Base-by-base conservation (phyloP, 345 rosid species). In the Schrenkiella parvula region DNA sequence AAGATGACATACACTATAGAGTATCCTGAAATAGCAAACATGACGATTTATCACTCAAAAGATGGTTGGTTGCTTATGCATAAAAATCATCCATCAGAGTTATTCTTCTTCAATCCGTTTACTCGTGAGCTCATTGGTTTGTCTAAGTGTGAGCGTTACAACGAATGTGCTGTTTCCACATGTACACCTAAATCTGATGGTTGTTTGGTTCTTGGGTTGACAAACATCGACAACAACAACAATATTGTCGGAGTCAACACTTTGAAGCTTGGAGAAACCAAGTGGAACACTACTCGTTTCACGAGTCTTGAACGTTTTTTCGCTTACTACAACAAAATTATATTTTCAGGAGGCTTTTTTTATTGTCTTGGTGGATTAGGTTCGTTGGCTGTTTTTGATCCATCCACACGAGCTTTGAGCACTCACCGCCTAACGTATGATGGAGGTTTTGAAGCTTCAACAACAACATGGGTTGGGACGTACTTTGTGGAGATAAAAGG, bases 81-180 rank as follows among this genome's bases (percentile, higher is more conserved):
- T 70, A 76, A 78, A 70, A 75, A 74, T 17, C 69, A 51, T 64
- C 74, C 77, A 12, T 74, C 79, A 11, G 81, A 79, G 3, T 57
- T 84, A 34, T 84, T 80, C 81, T 88, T 88, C 80, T 84, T 84
- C 47, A 79, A 85, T 35, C 93, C 90, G 12, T 88, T 88, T 54
- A 75, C 82, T 29, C 69, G 74, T 13, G 72, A 70, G 32, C 54
- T 61, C 61, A 72, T 85, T 54, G 71, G 73, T 53, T 77, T 85
- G 54, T 88, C 88, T 5, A 85, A 78, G 23, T 82, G 79, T 56
- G 84, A 84, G 64, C 44, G 77, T 73, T 75, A 78, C 7, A 76
- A 14, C 2, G 57, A 35, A 8, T 48, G 23, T 0, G 85, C 81
- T 46, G 85, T 86, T 26, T 88, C 84, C 84, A 82, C 89, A 14